Evolutionary conservation across 1,284 basidiomycete species (phyloP), one percentile per base, ranked within the genome.

Genomic region (Microbotryum scabiosae): DNA sequence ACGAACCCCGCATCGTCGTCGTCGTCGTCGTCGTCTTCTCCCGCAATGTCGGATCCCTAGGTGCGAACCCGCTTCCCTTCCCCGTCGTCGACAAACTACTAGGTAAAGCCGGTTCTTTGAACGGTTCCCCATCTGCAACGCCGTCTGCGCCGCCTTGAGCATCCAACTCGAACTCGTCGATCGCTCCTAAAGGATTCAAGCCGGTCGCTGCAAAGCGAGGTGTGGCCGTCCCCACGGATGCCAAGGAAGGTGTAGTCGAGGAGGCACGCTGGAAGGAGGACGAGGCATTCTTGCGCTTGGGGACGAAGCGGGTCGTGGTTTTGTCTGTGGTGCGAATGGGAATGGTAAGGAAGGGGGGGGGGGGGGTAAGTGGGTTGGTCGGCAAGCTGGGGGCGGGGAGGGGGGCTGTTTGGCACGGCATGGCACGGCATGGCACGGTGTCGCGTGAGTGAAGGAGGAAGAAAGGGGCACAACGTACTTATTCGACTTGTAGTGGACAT

Each of bases 301-400:
- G 82, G 54, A 91, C 84, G 72, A 93, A 98, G 70, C 97, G 92
- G 6, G 86, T 79, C 1, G 92, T 91, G 72, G 49, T 49, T 46
- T 65, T 65, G 61, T 63, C 63, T 64, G 60, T 10, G 30, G 30
- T 30, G 30, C 30, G 30, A 30, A 30, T 8, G 30, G n/a, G 2
- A n/a, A n/a, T n/a, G n/a, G n/a, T n/a, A n/a, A n/a, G n/a, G n/a
- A 20, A 7, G 14, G 1, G 32, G 30, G 20, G 28, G 28, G 12
- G 23, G 51, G 14, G 18, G 12, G 21, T 32, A 3, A 43, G 51
- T 30, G 18, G n/a, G 18, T 32, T 30, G 30, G 30, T 30, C 30
- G 30, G 30, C 30, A 30, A 30, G 8, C 30, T 8, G 8, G 30
- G 30, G 30, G 30, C 8, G 30, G 30, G 30, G 36, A 41, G 36